These are phyloP conservation scores for Dictyostelium discoideum DNA, from an alignment of 78 protist genomes.

Conservation along the genomic window DNA sequence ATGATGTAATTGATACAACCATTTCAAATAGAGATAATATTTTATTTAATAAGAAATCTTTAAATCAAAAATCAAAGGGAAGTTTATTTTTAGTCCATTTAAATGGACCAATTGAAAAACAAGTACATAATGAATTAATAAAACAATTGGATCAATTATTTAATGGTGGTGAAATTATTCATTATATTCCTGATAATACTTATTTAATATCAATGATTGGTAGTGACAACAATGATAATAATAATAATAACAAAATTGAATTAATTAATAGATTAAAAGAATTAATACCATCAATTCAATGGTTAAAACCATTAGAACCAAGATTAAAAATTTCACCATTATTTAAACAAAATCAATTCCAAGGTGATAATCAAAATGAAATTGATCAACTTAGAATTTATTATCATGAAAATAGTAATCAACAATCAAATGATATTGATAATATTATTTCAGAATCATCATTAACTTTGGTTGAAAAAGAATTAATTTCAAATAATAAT, in stretches of 20 bases:
- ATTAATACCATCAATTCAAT: not conserved
- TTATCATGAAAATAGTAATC: not conserved
- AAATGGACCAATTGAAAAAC: not conserved
- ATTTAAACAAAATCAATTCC: not conserved
- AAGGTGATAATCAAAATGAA: not conserved
- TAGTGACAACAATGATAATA: not conserved
- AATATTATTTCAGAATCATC: not conserved
- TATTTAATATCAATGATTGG: not conserved
- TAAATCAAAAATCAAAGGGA: not conserved
- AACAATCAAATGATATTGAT: not conserved
- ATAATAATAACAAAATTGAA: not conserved
- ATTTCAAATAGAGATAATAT: not conserved
- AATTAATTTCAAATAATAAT: not conserved
- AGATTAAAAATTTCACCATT: slow-evolving; percentile 1
- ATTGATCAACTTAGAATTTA: not conserved
- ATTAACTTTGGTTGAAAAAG: not conserved
- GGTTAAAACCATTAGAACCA: slow-evolving; percentile 17
- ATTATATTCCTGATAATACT: slow-evolving; percentile 29
- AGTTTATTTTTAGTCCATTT: not conserved
- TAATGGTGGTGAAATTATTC: slow-evolving; percentile 6
- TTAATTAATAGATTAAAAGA: not conserved
- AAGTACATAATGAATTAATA: not conserved
- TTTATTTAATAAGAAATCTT: not conserved
- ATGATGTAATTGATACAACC: not conserved
- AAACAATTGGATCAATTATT: not conserved